Evolutionary conservation across 2,329 filamentous ascomycete species (phyloP).

Genomic region (Trichoderma koningiopsis): DNA sequence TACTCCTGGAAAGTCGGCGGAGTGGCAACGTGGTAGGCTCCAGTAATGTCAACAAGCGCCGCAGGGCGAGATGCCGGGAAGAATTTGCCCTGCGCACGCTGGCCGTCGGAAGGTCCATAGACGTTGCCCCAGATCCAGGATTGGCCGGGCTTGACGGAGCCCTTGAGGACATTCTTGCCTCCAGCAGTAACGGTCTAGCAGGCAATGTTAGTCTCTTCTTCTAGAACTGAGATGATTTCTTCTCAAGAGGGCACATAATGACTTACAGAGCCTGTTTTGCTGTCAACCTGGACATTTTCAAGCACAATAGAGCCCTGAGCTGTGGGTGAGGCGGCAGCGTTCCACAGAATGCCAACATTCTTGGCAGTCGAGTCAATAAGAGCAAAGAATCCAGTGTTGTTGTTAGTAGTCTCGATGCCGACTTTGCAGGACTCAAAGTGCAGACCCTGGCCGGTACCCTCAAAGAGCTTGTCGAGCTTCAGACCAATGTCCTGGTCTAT

Average conservation of each 20-base stretch:
- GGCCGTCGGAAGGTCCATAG: slow-evolving; percentile 22
- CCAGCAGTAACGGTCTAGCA: slow-evolving; percentile 38
- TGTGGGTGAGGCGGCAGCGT: slow-evolving; percentile 32
- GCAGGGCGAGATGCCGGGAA: slow-evolving; percentile 25
- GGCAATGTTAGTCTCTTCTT: not conserved
- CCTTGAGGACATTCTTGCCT: slow-evolving; percentile 30
- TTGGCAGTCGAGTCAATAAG: slow-evolving; percentile 38
- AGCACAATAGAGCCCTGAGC: slow-evolving; percentile 36
- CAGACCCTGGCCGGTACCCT: slow-evolving; percentile 36
- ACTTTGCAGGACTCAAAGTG: slow-evolving; percentile 36
- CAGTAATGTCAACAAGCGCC: slow-evolving; percentile 24
- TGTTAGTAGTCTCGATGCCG: slow-evolving; percentile 36
- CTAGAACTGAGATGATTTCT: too few species aligned
- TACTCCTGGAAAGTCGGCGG: slow-evolving; percentile 43
- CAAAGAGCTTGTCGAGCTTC: slow-evolving; percentile 33
- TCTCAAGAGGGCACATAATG: not conserved
- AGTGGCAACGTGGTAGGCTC: slow-evolving; percentile 23
- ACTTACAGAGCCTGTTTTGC: slow-evolving; percentile 32
- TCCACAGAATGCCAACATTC: slow-evolving; percentile 33
- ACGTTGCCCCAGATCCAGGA: slow-evolving; percentile 30
- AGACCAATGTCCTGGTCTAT: slow-evolving; percentile 34
- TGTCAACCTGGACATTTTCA: slow-evolving; percentile 35
- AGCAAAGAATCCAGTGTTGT: slow-evolving; percentile 34
- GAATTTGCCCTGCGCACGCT: slow-evolving; percentile 28
- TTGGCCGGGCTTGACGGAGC: slow-evolving; percentile 25